Percentiles rank a stretch among this genome's conserved stretches.
Conservation (phyloP, 2,329 filamentous ascomycete species). For the Arthrinium puccinioides region DNA sequence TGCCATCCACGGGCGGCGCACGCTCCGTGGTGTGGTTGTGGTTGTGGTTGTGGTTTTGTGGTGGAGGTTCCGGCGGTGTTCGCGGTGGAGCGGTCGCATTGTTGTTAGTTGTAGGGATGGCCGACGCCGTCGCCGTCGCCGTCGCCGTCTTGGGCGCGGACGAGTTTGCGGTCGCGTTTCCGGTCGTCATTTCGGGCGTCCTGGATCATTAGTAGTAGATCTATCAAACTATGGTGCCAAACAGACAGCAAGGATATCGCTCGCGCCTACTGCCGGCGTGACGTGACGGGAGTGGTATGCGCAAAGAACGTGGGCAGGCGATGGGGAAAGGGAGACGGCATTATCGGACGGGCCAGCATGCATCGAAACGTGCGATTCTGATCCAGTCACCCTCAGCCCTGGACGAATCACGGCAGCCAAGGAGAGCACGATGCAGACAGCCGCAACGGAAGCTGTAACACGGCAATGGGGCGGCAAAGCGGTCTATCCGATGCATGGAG, state of each 20-base stretch:
- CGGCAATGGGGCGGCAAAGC: not conserved
- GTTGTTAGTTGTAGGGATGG: too few species aligned
- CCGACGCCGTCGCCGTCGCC: not conserved
- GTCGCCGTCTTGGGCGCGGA: not conserved
- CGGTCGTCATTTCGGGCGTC: constrained; percentile 3
- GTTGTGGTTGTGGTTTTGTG: constrained; percentile 3
- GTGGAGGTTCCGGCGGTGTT: constrained; percentile 2
- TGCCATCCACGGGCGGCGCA: constrained; percentile 15
- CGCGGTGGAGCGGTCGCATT: too few species aligned
- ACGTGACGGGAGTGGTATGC: too few species aligned
- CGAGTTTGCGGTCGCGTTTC: not conserved
- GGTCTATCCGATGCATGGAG: constrained; percentile 1
- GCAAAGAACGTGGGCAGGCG: too few species aligned
- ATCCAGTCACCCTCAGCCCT: too few species aligned
- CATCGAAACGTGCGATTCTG: too few species aligned
- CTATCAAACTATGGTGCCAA: too few species aligned
- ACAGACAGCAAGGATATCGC: too few species aligned
- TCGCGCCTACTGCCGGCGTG: too few species aligned
- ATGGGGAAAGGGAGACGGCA: not conserved
- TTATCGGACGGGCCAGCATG: too few species aligned
- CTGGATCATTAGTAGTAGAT: too few species aligned
- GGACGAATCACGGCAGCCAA: constrained; percentile 1
- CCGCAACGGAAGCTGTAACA: not conserved
- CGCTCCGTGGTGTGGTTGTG: constrained; percentile 6
- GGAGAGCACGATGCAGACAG: constrained; percentile 1